Conservation (phyloP, 2,329 filamentous ascomycete genomes). For the Hymenoscyphus repandus region DNA sequence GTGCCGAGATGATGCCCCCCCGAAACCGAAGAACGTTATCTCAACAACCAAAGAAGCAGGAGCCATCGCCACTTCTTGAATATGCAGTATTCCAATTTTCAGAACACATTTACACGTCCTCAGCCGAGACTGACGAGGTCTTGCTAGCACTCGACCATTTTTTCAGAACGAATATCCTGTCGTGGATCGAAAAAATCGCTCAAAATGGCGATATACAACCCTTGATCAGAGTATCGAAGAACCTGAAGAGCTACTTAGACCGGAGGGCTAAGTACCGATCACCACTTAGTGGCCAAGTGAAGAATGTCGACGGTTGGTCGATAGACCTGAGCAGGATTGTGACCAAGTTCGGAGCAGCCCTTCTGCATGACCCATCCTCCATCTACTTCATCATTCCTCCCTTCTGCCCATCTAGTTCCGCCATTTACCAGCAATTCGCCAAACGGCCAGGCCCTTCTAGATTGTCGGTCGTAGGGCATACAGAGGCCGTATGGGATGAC, state of each 20-base stretch:
- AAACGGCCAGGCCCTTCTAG: neutral
- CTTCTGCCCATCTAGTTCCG: conserved; percentile 3
- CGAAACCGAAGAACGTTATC: conserved; percentile 4
- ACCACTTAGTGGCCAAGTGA: conserved; percentile 18
- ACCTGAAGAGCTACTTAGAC: conserved; percentile 26
- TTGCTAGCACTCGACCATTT: conserved; percentile 23
- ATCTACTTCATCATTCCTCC: conserved; percentile 13
- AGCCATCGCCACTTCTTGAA: conserved; percentile 8
- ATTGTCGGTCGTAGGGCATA: neutral
- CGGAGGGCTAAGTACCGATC: conserved; percentile 5
- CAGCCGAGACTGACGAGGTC: conserved; percentile 17
- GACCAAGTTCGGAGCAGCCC: conserved; percentile 5
- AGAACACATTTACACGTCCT: conserved; percentile 23
- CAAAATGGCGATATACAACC: conserved; percentile 17
- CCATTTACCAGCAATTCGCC: neutral
- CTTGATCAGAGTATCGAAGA: conserved; percentile 22
- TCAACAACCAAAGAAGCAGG: neutral
- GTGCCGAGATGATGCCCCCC: conserved; percentile 19
- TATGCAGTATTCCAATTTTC: conserved; percentile 30
- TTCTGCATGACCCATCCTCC: neutral
- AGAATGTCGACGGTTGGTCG: conserved; percentile 26
- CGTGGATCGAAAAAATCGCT: conserved; percentile 30
- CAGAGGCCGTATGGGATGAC: conserved; percentile 20
- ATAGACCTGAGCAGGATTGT: conserved; percentile 6
- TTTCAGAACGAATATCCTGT: conserved; percentile 25